Evolutionary conservation across 495 filamentous ascomycete species (phyloP).

Genomic region (Aspergillus heteromorphus): DNA sequence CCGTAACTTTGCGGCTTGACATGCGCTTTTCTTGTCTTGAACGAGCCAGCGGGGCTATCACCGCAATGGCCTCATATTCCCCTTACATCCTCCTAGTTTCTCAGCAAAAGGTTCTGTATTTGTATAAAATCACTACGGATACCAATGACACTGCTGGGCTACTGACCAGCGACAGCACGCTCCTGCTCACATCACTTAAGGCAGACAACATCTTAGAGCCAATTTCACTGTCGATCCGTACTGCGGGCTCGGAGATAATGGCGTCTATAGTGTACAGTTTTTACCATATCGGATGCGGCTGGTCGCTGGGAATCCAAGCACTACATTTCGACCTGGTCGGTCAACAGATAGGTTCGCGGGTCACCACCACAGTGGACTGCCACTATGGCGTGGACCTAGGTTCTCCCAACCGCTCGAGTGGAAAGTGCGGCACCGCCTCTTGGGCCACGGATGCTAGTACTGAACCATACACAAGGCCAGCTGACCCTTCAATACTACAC

Average conservation of each 20-base stretch:
- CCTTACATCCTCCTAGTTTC: constrained; percentile 80
- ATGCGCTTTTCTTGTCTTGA: constrained; percentile 49
- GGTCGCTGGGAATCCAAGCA: constrained; percentile 89
- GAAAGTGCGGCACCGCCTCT: constrained; percentile 17
- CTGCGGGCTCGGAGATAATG: constrained; percentile 53
- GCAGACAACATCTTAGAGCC: constrained; percentile 78
- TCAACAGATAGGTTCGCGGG: constrained; percentile 49
- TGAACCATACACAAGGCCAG: background rate
- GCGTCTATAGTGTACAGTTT: constrained; percentile 80
- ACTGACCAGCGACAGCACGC: constrained; percentile 35
- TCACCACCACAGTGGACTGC: constrained; percentile 45
- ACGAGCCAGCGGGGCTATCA: constrained; percentile 59
- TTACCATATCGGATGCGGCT: constrained; percentile 55
- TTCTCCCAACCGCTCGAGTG: constrained; percentile 31
- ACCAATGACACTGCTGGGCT: constrained; percentile 1
- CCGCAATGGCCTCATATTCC: constrained; percentile 64
- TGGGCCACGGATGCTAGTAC: background rate
- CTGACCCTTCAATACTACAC: constrained; percentile 33
- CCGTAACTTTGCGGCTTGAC: constrained; percentile 34
- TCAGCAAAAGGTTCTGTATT: constrained; percentile 60
- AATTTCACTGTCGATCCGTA: constrained; percentile 69
- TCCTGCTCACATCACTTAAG: constrained; percentile 71
- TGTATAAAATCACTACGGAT: constrained; percentile 56
- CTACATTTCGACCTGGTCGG: constrained; percentile 56
- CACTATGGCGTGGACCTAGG: constrained; percentile 34